Base-by-base conservation (phyloP, 805 yeast genomes). In the Cephaloascus fragrans region DNA sequence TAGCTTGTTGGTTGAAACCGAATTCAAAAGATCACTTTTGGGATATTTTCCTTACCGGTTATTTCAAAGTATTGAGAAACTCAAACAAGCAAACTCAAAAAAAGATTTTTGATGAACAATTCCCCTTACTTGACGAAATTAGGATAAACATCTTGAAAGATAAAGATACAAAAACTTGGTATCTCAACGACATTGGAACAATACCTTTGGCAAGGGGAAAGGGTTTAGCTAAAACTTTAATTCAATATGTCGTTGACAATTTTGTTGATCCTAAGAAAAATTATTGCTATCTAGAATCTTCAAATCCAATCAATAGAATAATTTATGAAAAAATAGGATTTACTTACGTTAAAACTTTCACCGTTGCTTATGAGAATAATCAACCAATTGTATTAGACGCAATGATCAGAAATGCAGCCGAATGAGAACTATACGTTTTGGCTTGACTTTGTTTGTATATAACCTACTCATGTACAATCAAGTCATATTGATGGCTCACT, bases 321-420 rank as follows among this genome's bases (percentile, higher is more conserved):
- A 73, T 77, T 41, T 77, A 77, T 52, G 63, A 64, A 43, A 73
- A 73, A 50, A 57, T 75, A 47, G 81, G 80, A 16, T 77, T 74
- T 47, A 42, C 49, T 29, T 47, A 59, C 41, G 52, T 53, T 47
- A 54, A 55, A 29, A 59, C 61, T 34, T 63, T 56, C 43, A 50
- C 52, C 18, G 52, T 61, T 37, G 57, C 54, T 37, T 45, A 44
- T 29, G 46, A 43, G 20, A 18, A 34, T 14, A 10, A 19, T 23
- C 6, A 34, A 23, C 28, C 28, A 23, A 23, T 23, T 8, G 28
- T 23, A 8, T 23, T 23, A 23, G 28, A 23, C 12, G 28, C 28
- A 8, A 23, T 23, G 28, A 23, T 23, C 6, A 23, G 28, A 23
- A 23, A 23, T 23, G 10, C 28, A 23, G 12, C 12, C 12, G 12